Evolutionary conservation across 805 yeast species (phyloP).

Genomic region (Priceomyces haplophilus): DNA sequence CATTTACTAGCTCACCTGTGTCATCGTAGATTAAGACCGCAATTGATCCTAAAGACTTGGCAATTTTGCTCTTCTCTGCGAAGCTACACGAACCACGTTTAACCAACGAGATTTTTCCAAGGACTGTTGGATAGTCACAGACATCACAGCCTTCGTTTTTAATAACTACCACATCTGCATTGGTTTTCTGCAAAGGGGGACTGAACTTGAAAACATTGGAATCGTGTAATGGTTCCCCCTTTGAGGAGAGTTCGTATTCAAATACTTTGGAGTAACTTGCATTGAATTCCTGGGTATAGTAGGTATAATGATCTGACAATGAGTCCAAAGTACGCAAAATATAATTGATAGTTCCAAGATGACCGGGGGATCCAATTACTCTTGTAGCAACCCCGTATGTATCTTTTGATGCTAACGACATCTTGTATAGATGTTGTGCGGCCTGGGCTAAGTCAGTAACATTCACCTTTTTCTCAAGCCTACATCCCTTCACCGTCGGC

Average conservation of each 20-base stretch:
- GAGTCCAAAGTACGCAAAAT: conserved; percentile 56
- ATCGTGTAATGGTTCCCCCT: conserved; percentile 30
- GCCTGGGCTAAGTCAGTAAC: neutral
- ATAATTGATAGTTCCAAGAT: conserved; percentile 74
- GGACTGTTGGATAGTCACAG: conserved; percentile 53
- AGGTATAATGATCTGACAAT: conserved; percentile 55
- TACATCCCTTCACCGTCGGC: neutral
- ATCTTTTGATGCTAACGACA: conserved; percentile 57
- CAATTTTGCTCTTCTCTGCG: conserved; percentile 70
- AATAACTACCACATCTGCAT: conserved; percentile 57
- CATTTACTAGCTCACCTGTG: conserved; percentile 50
- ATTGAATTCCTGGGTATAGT: conserved; percentile 62
- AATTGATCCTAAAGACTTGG: conserved; percentile 71
- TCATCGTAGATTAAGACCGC: conserved; percentile 69
- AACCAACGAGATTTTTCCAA: conserved; percentile 59
- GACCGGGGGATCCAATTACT: conserved; percentile 89
- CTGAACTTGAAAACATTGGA: conserved; percentile 1
- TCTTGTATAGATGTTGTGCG: conserved; percentile 9
- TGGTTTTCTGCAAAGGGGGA: conserved; percentile 20
- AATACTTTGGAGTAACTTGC: conserved; percentile 68
- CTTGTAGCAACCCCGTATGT: conserved; percentile 83
- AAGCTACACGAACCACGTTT: conserved; percentile 82
- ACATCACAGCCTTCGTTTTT: conserved; percentile 62
- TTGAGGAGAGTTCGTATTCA: conserved; percentile 75
- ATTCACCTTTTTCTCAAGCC: conserved; percentile 1